Evolutionary conservation across 495 filamentous ascomycete species (phyloP).

Genomic region (Lasiosphaeriaceae sp.): DNA sequence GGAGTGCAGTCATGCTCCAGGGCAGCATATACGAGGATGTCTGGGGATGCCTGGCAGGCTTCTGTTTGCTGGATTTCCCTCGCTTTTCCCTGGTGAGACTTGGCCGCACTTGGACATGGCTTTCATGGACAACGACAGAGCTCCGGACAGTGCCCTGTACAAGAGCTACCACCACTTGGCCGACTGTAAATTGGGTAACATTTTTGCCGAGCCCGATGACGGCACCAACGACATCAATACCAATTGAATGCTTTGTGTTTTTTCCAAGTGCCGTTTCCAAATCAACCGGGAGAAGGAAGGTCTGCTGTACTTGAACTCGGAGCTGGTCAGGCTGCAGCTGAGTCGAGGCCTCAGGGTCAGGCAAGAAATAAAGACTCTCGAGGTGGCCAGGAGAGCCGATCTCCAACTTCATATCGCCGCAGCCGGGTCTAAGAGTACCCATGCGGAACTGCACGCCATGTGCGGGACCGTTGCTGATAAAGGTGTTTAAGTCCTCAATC

Average conservation of each 20-base stretch:
- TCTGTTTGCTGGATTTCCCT: background rate
- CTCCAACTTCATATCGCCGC: background rate
- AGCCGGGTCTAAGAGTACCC: background rate
- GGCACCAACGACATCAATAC: slow-evolving; percentile 1
- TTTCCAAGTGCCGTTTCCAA: slow-evolving; percentile 7
- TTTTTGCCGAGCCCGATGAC: background rate
- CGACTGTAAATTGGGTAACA: background rate
- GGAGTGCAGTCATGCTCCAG: slow-evolving; percentile 6
- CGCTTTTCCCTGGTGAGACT: background rate
- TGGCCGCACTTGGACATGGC: background rate
- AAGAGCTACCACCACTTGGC: slow-evolving; percentile 6
- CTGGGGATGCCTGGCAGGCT: background rate
- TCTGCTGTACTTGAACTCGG: slow-evolving; percentile 1
- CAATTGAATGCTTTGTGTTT: slow-evolving; percentile 3
- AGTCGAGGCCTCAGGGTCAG: background rate
- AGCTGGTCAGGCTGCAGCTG: background rate
- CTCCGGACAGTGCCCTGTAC: background rate
- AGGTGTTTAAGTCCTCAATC: slow-evolving; percentile 17
- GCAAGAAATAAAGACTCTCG: slow-evolving; percentile 1
- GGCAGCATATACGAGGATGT: background rate
- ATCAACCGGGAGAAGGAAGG: slow-evolving; percentile 5
- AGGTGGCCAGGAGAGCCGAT: background rate
- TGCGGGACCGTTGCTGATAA: slow-evolving; percentile 16
- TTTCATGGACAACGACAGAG: background rate
- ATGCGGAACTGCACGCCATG: background rate